Conservation (phyloP, 2,329 filamentous ascomycete genomes). For the Ceratocystis papillata region DNA sequence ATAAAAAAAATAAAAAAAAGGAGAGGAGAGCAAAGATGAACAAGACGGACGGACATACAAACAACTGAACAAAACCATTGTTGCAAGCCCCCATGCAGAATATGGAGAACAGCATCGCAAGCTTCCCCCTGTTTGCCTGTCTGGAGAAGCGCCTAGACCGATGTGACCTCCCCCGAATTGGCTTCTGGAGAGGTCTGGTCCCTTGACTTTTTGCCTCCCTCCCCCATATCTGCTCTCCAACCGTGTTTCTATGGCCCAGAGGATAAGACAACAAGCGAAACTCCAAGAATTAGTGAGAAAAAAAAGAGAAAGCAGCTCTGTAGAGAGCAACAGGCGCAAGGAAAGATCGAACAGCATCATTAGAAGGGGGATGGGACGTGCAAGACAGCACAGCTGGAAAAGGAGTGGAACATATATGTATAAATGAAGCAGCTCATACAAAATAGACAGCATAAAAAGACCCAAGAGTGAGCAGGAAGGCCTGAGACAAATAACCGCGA, state of each 20-base stretch:
- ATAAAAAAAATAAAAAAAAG: not conserved
- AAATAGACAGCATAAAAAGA: constrained; percentile 12
- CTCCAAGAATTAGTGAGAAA: not conserved
- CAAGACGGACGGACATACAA: not conserved
- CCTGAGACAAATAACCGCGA: not conserved
- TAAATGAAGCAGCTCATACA: constrained; percentile 15
- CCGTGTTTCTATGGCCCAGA: not conserved
- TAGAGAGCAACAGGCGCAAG: not conserved
- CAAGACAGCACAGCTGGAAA: constrained; percentile 5
- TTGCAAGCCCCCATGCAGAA: not conserved
- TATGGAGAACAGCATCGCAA: not conserved
- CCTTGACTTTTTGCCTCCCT: too few relatives aligned
- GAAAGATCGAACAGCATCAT: constrained; percentile 5
- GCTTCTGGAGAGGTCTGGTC: not conserved
- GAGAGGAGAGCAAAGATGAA: not conserved
- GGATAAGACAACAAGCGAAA: not conserved
- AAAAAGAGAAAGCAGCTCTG: not conserved
- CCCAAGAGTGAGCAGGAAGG: constrained; percentile 4
- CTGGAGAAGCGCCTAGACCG: not conserved
- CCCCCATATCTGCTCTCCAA: not conserved
- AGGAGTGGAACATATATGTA: constrained; percentile 9
- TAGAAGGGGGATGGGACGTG: constrained; percentile 5
- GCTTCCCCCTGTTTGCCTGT: not conserved
- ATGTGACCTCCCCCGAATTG: not conserved
- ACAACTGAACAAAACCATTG: not conserved